phyloP scores from a whole-genome alignment of 139 green algal species.

The Asterochloris erici region DNA sequence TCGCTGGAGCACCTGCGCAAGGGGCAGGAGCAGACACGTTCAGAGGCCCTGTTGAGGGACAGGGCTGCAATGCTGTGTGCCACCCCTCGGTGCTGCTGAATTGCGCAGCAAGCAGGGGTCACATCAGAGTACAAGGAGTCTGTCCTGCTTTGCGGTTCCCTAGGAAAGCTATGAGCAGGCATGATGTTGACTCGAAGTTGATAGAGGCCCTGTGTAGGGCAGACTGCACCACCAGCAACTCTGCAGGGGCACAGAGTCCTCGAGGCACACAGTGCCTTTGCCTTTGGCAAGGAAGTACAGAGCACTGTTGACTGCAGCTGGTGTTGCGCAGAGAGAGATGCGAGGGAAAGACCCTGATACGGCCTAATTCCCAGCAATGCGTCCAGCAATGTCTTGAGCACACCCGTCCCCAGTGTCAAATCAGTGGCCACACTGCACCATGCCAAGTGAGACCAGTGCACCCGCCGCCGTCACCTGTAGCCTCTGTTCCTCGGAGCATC shows the following conservation, averaged over 20 bases:
- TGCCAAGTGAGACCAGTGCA: too few relatives aligned
- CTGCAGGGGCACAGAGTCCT: too few relatives aligned
- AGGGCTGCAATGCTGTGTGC: neutral
- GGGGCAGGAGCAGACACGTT: neutral
- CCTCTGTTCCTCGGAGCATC: conserved; percentile 90
- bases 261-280: too few relatives aligned
- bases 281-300: too few relatives aligned
- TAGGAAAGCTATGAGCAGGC: too few relatives aligned
- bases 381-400: neutral
- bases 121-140: neutral
- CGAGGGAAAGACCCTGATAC: neutral
- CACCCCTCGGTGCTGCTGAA: neutral
- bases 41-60: neutral
- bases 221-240: too few relatives aligned
- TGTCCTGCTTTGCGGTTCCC: too few relatives aligned
- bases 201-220: too few relatives aligned
- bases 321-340: too few relatives aligned
- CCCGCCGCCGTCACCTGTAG: conserved; percentile 26
- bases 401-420: neutral
- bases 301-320: too few relatives aligned
- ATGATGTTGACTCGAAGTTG: too few relatives aligned
- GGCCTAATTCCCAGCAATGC: neutral
- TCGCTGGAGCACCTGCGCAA: conserved; percentile 63
- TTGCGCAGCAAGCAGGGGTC: too few relatives aligned
- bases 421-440: neutral